Base-by-base conservation (phyloP, 2,329 filamentous ascomycete species). In the Aschersonia sp. region DNA sequence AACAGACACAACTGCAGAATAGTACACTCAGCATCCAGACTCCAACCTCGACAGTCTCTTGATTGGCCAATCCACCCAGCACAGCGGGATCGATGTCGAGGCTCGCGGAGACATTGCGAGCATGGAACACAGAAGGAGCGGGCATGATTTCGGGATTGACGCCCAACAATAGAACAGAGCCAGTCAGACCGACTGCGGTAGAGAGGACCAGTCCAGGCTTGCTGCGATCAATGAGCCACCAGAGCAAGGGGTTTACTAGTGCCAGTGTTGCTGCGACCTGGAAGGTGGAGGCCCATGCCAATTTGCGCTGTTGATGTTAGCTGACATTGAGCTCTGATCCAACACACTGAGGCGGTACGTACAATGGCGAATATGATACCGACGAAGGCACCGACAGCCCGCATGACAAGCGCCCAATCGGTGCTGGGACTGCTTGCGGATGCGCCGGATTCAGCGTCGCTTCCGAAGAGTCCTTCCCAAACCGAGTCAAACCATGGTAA, bases 211-310 rank as follows among this genome's bases (percentile, higher is more conserved):
- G 84, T 5, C 92, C 92, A 0, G 88, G 77, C 54, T 80, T 81
- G 44, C 87, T 92, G 45, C 90, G 85, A 66, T 98, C 92, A 59
- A 98, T 84, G 30, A 97, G 73, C 66, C 94, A 98, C 92, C 92
- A 98, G 14, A 98, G 70, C 8, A 92, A 84, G 1, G 92, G 90
- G 61, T 97, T 97, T 22, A 84, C 87, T 50, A 97, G 78, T 29
- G 88, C 86, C 45, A 98, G 79, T 1, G 89, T 92, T 30, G 94
- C 66, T 1, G 89, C 94, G 22, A 94, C 81, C 65, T 98, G 92
- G n/a, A 95, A 78, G 1, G 88, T 92, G 7, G 89, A 95, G 56
- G 89, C 77, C 92, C 92, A 98, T 1, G 87, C 85, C 8, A 95
- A 77, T 63, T 85, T 87, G 53, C 92, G 83, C 87, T 94, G 43